Base-by-base conservation (phyloP, 495 filamentous ascomycete species). In the Neurospora sp. region DNA sequence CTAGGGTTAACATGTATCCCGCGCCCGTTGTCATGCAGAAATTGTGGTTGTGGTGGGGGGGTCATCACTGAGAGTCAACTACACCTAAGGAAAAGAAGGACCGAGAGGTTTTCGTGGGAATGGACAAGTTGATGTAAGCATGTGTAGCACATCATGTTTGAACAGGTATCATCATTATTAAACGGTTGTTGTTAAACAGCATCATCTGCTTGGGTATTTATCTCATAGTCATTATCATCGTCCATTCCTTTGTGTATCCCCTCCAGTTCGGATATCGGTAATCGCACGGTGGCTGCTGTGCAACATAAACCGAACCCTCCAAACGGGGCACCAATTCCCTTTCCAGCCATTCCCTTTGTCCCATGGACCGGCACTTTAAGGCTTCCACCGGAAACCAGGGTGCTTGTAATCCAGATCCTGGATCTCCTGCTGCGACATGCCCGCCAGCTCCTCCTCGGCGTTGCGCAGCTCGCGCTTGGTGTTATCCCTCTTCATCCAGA, bases 361-460 rank as follows among this genome's bases (percentile, higher is more conserved):
- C 16, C 16, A 44, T 16, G 16, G 1, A 20, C 16, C 35, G 1
- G 1, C 53, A 70, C 39, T 5, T 76, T 78, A 90, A 73, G 84
- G 86, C 77, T 80, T 85, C 90, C 85, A 90, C 75, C 83, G 85
- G 79, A 91, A 93, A n/a, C 81, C 88, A 8, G 91, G 91, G 77
- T 94, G 90, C 73, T 84, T 85, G 90, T 90, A 94, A 76, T 93
- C 91, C 37, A 93, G 76, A 76, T 91, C 88, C 79, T 91, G 85
- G 16, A 92, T 81, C 82, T 91, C 80, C 74, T 81, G 74, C 78
- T 83, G 78, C 39, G 83, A 85, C 78, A 91, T 72, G 0, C 87
- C 89, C 3, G 82, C 83, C 74, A 93, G 74, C 72, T 87, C 89
- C 69, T 81, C 80, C 73, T 87, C 86, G 5, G 88, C 76, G 76